Evolutionary conservation across 345 rosid genomes (phyloP).

Genomic region (Camelina laxa): DNA sequence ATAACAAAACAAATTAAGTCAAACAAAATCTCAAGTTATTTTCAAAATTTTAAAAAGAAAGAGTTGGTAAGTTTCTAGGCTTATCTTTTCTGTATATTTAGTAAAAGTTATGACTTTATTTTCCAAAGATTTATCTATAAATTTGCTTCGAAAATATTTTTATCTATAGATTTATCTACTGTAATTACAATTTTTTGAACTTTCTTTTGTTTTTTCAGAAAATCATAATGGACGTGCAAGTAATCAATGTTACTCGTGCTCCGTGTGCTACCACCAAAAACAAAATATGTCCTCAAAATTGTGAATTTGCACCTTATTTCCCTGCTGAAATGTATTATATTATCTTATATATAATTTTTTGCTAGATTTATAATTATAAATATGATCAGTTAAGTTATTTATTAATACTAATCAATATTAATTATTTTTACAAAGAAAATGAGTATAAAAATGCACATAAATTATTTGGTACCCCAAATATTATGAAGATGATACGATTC

Average conservation of each 20-base stretch:
- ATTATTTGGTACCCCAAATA: constrained; percentile 8
- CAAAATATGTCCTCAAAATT: not conserved
- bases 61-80: too few species aligned
- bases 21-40: too few species aligned
- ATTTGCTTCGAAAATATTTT: too few species aligned
- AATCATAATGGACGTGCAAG: not conserved
- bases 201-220: too few species aligned
- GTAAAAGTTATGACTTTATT: too few species aligned
- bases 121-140: too few species aligned
- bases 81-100: too few species aligned
- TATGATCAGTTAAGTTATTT: not conserved
- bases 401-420: not conserved
- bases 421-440: not conserved
- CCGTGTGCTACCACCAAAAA: not conserved
- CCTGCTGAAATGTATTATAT: not conserved
- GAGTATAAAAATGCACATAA: not conserved
- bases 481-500: not conserved
- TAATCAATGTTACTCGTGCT: not conserved
- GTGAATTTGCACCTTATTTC: not conserved
- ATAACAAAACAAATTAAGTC: too few species aligned
- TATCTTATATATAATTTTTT: not conserved
- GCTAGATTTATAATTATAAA: not conserved
- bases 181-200: too few species aligned
- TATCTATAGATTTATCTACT: too few species aligned
- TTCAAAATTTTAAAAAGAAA: too few species aligned